Base-by-base conservation (phyloP, 345 rosid species). In the Eucalyptus tenuipes region DNA sequence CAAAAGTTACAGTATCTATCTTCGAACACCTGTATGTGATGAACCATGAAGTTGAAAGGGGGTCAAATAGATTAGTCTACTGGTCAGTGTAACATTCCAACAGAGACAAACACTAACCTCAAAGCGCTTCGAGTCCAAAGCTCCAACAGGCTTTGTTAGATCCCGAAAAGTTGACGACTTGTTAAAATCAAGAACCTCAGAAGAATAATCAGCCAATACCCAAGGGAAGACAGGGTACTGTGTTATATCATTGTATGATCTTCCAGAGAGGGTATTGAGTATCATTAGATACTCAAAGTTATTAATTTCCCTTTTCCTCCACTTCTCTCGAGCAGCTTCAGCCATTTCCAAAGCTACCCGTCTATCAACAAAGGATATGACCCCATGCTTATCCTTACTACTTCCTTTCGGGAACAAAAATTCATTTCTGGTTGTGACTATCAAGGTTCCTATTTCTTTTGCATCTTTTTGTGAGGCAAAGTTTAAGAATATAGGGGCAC, bases 211-310 rank as follows among this genome's bases (percentile, higher is more conserved):
- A 91, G 98, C 98, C 91, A 97, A 89, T 90, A 96, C 93, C 99
- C 99, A 97, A 55, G 99, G 99, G 91, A 96, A 97, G 90, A 97
- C 95, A 87, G 99, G 99, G 94, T 97, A 97, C 89, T 97, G 99
- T 20, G 97, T 97, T 90, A 97, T 92, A 93, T 97, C 99, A 92
- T 97, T 96, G 91, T 96, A 97, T 50, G 99, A 96, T 93, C 99
- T 94, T 92, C 99, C 99, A 42, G 99, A 93, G 88, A 97, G 96
- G 49, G 99, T 96, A 90, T 96, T 97, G 88, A 97, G 96, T 92
- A 95, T 94, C 97, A 94, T 97, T 87, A 97, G 91, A 93, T 97
- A 97, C 94, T 97, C 99, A 88, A 97, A 97, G 93, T 95, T 97
- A 45, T 99, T 94, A 81, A 97, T 96, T 91, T 96, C 98, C 94